Evolutionary conservation across 2,329 filamentous ascomycete genomes (phyloP), one percentile per base, ranked within the genome.

Genomic region (Lecanicillium sp.): DNA sequence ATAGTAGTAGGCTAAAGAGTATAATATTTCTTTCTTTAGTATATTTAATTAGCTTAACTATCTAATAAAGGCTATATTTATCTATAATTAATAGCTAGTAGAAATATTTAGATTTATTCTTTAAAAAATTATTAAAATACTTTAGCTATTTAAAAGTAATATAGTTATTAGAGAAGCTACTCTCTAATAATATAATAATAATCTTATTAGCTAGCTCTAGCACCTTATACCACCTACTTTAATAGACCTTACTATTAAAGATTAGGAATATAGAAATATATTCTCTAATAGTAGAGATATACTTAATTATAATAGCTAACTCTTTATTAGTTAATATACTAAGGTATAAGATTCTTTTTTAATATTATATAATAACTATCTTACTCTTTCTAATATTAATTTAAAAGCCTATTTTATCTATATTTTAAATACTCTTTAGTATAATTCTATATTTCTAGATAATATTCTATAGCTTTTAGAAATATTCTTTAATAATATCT

Each of bases 381-480:
- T 37, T 13, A 17, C 38, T 25, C 15, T 43, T 41, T 2, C 33
- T 31, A 5, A 40, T 35, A 12, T 38, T 29, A 41, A 46, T 43
- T 18, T 25, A 31, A 30, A 46, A 43, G 30, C 44, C 40, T 11
- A 40, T 43, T 19, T 43, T 34, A 33, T 43, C 44, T 31, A 43
- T 43, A 39, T 45, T 43, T 41, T 29, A 46, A 3, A 42, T 46
- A 33, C 30, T 31, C 3, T 43, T 32, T 3, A 28, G 29, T 8
- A 25, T 18, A 14, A 46, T 46, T n/a, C 39, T 37, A 11, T 41
- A 10, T 5, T 35, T 22, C 17, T 13, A 9, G 15, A 44, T 44
- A 12, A 28, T 36, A 13, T 20, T 15, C 17, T 39, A 1, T 10
- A 45, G 40, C 17, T 37, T 17, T 3, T 39, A 2, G 27, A 39